Evolutionary conservation across 2,329 filamentous ascomycete species (phyloP), one percentile per base, ranked within the genome.

Genomic region (Ilyonectria mors-panacis): DNA sequence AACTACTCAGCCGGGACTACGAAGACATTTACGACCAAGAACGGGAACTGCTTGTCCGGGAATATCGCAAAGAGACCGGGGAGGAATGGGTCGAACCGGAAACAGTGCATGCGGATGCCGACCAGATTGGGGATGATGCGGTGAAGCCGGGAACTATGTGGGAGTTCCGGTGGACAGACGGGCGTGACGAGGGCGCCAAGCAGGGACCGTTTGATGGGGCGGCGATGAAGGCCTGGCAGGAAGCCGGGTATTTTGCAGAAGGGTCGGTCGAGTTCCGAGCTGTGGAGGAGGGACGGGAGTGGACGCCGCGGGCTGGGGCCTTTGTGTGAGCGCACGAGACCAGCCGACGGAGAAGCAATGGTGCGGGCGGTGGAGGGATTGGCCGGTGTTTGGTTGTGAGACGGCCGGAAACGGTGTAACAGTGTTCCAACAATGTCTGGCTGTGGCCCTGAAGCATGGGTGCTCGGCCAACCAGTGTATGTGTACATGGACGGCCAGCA

Each of bases 161-260:
- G 95, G 93, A 98, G 80, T 99, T 94, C 79, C 88, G 94, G 65
- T 99, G 96, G 96, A 91, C 90, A 44, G 94, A 97, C 78, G 94
- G 93, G 19, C 87, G 94, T 45, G 95, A 97, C 76, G 92, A 89
- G 30, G 93, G 89, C 12, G 87, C 89, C 54, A 88, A 88, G 65
- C 94, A 99, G 80, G 96, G 96, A 0, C 95, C 96, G 0, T 99
- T 94, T 79, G 94, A 98, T 77, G 89, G 87, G 8, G 80, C 86
- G 6, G 95, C 92, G 42, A 98, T 99, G 96, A 89, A 91, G 75
- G 93, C 93, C 2, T 99, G 96, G 96, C 90, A 92, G 73, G 90
- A 93, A 69, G 94, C 94, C 26, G 96, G 96, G 3, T 98, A 98
- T 79, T 99, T 99, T 13, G 92, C 67, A 71, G 74, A 96, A 70